Percentiles rank a stretch among this genome's conserved stretches.
Conservation (phyloP, 371 early-diverging fungal species). For the Mortierella sp. region DNA sequence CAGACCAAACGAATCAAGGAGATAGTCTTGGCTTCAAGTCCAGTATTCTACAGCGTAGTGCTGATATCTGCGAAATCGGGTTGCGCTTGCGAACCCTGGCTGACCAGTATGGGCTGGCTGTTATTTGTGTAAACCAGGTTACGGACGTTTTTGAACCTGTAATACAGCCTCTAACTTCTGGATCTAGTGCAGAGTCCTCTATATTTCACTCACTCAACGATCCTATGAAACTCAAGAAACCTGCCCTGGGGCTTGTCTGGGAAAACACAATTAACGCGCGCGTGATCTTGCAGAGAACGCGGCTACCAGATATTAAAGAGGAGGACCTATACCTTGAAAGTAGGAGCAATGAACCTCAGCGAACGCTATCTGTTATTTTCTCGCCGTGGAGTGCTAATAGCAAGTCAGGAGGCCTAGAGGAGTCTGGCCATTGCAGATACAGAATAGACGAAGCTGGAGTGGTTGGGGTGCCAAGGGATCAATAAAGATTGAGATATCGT, state of each 20-base stretch:
- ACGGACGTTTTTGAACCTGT: slow-evolving; percentile 45
- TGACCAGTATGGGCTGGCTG: slow-evolving; percentile 66
- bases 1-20: slow-evolving; percentile 23
- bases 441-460: slow-evolving; percentile 40
- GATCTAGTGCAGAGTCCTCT: background rate
- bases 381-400: slow-evolving; percentile 39
- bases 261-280: slow-evolving; percentile 80
- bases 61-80: slow-evolving; percentile 71
- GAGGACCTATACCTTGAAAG: background rate
- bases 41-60: slow-evolving; percentile 60
- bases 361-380: slow-evolving; percentile 39
- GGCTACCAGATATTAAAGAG: slow-evolving; percentile 18
- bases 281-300: slow-evolving; percentile 63
- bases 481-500: background rate
- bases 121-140: slow-evolving; percentile 81
- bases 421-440: slow-evolving; percentile 32
- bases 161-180: background rate
- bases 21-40: slow-evolving; percentile 6
- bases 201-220: slow-evolving; percentile 15
- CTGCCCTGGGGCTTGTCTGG: slow-evolving; percentile 85
- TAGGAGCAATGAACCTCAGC: slow-evolving; percentile 17
- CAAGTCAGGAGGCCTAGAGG: background rate
- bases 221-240: slow-evolving; percentile 55
- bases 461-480: slow-evolving; percentile 10
- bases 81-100: slow-evolving; percentile 72